Evolutionary conservation across 2,329 filamentous ascomycete species (phyloP).

Genomic region (Cladosporium sp.): DNA sequence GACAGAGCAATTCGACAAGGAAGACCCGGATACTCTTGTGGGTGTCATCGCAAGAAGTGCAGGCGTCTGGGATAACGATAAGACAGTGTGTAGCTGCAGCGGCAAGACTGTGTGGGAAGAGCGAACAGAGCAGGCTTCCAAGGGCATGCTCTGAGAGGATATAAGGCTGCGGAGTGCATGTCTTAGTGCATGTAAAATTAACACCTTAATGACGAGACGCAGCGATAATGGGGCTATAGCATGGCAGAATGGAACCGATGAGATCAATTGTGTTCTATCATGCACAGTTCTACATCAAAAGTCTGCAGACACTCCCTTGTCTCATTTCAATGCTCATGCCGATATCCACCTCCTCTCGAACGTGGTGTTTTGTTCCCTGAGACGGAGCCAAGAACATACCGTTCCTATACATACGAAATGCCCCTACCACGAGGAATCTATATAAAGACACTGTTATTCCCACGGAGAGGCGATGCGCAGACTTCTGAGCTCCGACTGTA

Average conservation of each 20-base stretch:
- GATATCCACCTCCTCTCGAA: too few relatives aligned
- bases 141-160: slow-evolving; percentile 68
- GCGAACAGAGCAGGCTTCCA: slow-evolving; percentile 78
- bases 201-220: background rate
- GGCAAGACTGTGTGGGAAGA: slow-evolving; percentile 99
- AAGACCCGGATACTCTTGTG: slow-evolving; percentile 80
- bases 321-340: too few relatives aligned
- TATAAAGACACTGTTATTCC: too few relatives aligned
- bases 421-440: too few relatives aligned
- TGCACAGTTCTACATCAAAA: too few relatives aligned
- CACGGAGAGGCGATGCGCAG: too few relatives aligned
- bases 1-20: slow-evolving; percentile 49
- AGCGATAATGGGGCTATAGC: background rate
- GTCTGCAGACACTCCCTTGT: too few relatives aligned
- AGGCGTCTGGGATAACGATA: slow-evolving; percentile 98
- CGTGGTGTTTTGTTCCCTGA: too few relatives aligned
- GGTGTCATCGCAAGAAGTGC: slow-evolving; percentile 93
- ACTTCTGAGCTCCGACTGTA: too few relatives aligned
- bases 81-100: slow-evolving; percentile 95
- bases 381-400: too few relatives aligned
- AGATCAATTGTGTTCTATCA: too few relatives aligned
- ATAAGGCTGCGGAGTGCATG: background rate
- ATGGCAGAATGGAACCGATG: background rate
- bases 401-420: too few relatives aligned
- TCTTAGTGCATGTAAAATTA: background rate